Percentiles rank a stretch among this genome's conserved stretches.
These are phyloP conservation scores for Urochloa ruziziensis DNA, from an alignment of 176 grass and related monocot species.

Conservation along the genomic window DNA sequence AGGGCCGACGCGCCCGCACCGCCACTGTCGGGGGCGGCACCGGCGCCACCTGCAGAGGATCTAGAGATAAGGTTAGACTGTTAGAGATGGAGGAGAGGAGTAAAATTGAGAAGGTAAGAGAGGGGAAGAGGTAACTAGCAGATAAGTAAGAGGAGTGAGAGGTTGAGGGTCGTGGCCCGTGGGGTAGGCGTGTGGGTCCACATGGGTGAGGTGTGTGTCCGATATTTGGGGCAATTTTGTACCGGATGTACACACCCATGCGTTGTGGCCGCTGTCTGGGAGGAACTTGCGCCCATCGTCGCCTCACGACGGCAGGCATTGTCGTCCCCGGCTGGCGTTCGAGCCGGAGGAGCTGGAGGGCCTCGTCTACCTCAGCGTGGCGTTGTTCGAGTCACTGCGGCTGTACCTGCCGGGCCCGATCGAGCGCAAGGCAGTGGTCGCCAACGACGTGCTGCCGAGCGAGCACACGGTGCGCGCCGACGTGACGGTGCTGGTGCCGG, in stretches of 20 bases:
- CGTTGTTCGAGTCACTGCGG: constrained; percentile 46
- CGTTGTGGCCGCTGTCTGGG: background rate
- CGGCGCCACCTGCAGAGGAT: too few relatives aligned
- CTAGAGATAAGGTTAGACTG: too few relatives aligned
- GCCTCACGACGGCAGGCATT: background rate
- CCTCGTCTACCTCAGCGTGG: constrained; percentile 42
- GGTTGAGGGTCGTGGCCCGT: constrained; percentile 44
- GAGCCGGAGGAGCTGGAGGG: constrained; percentile 13
- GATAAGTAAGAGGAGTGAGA: too few relatives aligned
- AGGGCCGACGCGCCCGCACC: too few relatives aligned
- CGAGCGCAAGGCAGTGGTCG: constrained; percentile 22
- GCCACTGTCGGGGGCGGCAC: too few relatives aligned
- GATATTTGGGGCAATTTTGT: too few relatives aligned
- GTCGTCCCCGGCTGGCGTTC: background rate
- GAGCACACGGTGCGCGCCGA: background rate
- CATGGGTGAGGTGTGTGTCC: constrained; percentile 24
- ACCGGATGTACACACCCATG: constrained; percentile 29
- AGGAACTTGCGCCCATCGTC: constrained; percentile 12
- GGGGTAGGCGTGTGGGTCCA: too few relatives aligned
- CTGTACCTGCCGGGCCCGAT: constrained; percentile 17
- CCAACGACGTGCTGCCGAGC: constrained; percentile 9
- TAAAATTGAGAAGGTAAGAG: too few relatives aligned
- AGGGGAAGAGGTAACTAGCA: too few relatives aligned
- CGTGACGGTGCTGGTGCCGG: background rate
- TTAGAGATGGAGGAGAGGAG: too few relatives aligned